phyloP scores from a whole-genome alignment of 2,329 filamentous ascomycete species.

The Orbilia javanica region DNA sequence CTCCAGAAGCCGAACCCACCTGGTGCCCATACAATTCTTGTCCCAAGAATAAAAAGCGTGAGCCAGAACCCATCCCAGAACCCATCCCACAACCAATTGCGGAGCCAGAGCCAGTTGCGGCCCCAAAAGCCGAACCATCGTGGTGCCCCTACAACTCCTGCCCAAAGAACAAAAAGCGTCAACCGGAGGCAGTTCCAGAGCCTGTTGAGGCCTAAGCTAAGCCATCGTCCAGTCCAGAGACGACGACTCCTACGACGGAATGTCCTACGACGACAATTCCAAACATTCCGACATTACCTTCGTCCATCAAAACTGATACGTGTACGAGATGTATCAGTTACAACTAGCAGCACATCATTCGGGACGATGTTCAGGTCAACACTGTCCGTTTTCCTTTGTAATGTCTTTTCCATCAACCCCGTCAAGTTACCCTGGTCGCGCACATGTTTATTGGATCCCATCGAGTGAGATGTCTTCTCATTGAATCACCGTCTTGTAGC shows the following conservation, averaged over 20 bases:
- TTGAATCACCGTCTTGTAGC: conserved; percentile 31
- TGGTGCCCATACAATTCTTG: conserved; percentile 26
- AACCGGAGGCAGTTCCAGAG: conserved; percentile 15
- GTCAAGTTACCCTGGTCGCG: conserved; percentile 50
- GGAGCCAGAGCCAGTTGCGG: conserved; percentile 9
- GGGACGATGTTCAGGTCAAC: conserved; percentile 56
- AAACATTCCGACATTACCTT: conserved; percentile 25
- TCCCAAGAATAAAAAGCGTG: conserved; percentile 30
- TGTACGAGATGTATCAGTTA: conserved; percentile 12
- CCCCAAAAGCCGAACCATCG: background rate
- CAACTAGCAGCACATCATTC: conserved; percentile 27
- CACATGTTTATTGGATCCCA: conserved; percentile 38
- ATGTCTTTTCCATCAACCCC: conserved; percentile 42
- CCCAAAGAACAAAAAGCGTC: conserved; percentile 41
- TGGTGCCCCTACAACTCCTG: conserved; percentile 43
- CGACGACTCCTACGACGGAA: conserved; percentile 32
- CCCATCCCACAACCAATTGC: conserved; percentile 19
- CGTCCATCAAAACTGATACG: conserved; percentile 15
- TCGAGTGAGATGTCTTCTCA: conserved; percentile 22
- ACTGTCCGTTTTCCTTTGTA: conserved; percentile 58
- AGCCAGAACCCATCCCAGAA: conserved; percentile 22
- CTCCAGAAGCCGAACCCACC: background rate
- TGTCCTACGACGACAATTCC: conserved; percentile 32
- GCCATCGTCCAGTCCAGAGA: conserved; percentile 20
- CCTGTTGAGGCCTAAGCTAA: conserved; percentile 34